phyloP scores from a whole-genome alignment of 352 stramenopile species.

The Pythium periplocum region DNA sequence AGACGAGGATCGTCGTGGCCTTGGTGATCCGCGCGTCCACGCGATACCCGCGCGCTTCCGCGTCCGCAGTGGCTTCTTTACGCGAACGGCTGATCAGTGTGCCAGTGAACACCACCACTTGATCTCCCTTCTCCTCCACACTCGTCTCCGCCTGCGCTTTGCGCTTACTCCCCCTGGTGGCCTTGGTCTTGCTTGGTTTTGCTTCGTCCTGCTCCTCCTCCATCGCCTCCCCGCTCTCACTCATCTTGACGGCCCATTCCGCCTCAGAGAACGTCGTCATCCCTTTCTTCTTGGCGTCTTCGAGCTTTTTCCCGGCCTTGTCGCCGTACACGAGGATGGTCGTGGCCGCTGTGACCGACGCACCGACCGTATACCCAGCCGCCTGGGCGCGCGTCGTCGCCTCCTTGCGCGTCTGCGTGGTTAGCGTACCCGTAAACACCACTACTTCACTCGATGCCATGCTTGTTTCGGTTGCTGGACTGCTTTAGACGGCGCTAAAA shows the following conservation, averaged over 20 bases:
- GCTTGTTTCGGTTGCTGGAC: neutral
- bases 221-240: neutral
- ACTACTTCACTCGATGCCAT: slow-evolving; percentile 21
- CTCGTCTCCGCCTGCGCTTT: slow-evolving; percentile 15
- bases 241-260: slow-evolving; percentile 32
- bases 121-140: neutral
- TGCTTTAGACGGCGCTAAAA: no score
- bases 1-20: slow-evolving; percentile 26
- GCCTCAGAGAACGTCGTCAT: slow-evolving; percentile 31
- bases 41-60: slow-evolving; percentile 21
- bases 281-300: slow-evolving; percentile 32
- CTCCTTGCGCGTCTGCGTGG: slow-evolving; percentile 35
- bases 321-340: slow-evolving; percentile 47
- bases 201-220: slow-evolving; percentile 1
- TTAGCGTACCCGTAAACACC: slow-evolving; percentile 52
- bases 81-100: slow-evolving; percentile 21
- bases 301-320: slow-evolving; percentile 51
- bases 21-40: slow-evolving; percentile 25
- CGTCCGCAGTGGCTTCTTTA: slow-evolving; percentile 21
- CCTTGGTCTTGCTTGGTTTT: neutral
- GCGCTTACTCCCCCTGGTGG: neutral
- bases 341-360: slow-evolving; percentile 29
- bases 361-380: slow-evolving; percentile 31
- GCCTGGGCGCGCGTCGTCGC: slow-evolving; percentile 24
- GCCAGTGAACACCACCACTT: slow-evolving; percentile 25